Base-by-base conservation (phyloP, 2,329 filamentous ascomycete genomes). In the Pseudopithomyces chartarum region DNA sequence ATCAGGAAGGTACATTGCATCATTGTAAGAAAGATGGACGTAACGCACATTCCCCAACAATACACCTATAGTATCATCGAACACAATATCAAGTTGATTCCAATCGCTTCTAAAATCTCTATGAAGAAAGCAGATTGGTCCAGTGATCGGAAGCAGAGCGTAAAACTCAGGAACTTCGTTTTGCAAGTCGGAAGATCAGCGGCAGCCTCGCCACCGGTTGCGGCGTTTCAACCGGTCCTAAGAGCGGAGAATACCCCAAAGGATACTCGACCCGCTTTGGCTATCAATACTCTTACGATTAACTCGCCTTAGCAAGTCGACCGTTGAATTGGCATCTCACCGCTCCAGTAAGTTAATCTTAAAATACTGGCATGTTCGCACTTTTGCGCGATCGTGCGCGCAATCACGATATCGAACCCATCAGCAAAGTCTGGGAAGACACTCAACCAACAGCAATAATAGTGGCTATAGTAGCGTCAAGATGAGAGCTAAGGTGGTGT, bases 221-320 rank as follows among this genome's bases (percentile, higher is more conserved):
- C 45, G 45, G 45, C 29, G 45, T 6, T 36, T 36, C 11, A 29
- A 12, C 17, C 43, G 32, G 32, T 22, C 23, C 17, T 48, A n/a
- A 48, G 32, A 48, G 45, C 45, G 45, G 45, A 48, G n/a, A 17
- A 38, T 36, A 19, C 32, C 45, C 45, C 26, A 38, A 48, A 48
- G 5, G 19, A 48, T 48, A 29, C 45, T 13, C 11, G 32, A 38
- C 45, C 45, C 45, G 32, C 45, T 48, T 33, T 46, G 11, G 29
- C 8, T 34, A 46, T 45, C 45, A 38, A 26, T 17, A 10, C 32
- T 17, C 32, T n/a, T 36, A 13, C 19, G 19, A 33, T 23, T 26
- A 26, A 48, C 19, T 12, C 23, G 45, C 23, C 19, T 48, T 48
- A 48, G 32, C 45, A 48, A 36, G 12, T 36, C 19, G 45, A 17